phyloP scores from a whole-genome alignment of 768 basidiomycete genomes.

The Tricholoma saponaceum region DNA sequence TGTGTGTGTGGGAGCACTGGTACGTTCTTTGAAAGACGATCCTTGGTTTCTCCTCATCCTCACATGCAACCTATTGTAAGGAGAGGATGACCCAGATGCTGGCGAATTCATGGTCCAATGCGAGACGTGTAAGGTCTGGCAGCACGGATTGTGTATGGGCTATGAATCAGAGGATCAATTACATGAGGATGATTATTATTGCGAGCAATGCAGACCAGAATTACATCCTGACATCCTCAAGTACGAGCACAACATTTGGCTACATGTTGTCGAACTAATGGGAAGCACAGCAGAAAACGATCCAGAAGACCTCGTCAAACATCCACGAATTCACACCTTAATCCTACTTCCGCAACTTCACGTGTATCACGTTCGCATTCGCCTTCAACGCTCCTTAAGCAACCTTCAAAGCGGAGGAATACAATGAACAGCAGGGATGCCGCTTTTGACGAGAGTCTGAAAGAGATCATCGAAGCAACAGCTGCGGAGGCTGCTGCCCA shows the following conservation, averaged over 20 bases:
- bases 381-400: conserved; percentile 52
- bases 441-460: conserved; percentile 84
- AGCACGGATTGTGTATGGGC: conserved; percentile 96
- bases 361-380: conserved; percentile 77
- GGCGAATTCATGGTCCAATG: conserved; percentile 98
- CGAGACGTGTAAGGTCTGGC: conserved; percentile 96
- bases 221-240: conserved; percentile 78
- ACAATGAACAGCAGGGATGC: conserved; percentile 99
- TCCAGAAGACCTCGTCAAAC: conserved; percentile 61
- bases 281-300: conserved; percentile 45
- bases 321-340: conserved; percentile 59
- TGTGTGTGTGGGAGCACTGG: conserved; percentile 84
- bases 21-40: conserved; percentile 31
- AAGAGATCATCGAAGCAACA: conserved; percentile 70
- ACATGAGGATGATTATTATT: conserved; percentile 82
- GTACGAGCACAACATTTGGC: conserved; percentile 41
- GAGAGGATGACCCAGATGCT: conserved; percentile 75
- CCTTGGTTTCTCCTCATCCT: conserved; percentile 17
- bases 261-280: conserved; percentile 15
- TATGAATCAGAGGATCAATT: conserved; percentile 74
- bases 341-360: conserved; percentile 36
- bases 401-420: conserved; percentile 82
- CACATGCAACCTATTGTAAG: conserved; percentile 23
- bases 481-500: conserved; percentile 65
- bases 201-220: conserved; percentile 89